phyloP scores from a whole-genome alignment of 2,329 filamentous ascomycete genomes.

The Aspergillus melleus region DNA sequence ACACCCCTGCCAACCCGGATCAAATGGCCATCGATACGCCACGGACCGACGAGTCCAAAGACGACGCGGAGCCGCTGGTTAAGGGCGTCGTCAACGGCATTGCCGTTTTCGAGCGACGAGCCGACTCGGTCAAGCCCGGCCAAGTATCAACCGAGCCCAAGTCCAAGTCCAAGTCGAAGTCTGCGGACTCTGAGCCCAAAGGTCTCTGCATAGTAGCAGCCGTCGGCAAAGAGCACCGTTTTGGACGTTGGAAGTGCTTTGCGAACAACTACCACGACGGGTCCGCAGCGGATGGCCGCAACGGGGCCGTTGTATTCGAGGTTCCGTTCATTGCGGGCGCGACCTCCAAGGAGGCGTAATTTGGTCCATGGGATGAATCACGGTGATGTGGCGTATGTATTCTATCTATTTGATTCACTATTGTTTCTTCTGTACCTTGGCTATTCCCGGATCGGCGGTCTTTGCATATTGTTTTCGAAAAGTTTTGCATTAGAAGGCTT shows the following conservation, averaged over 20 bases:
- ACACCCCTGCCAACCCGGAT: conserved; percentile 29
- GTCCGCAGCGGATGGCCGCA: conserved; percentile 57
- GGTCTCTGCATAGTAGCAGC: conserved; percentile 84
- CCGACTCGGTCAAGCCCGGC: conserved; percentile 27
- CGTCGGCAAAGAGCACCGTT: conserved; percentile 79
- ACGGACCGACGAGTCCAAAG: conserved; percentile 16
- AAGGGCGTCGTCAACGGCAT: conserved; percentile 87
- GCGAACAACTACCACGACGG: conserved; percentile 39
- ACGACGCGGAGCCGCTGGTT: conserved; percentile 45
- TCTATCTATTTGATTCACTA: conserved; percentile 2
- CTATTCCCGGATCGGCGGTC: conserved; percentile 11
- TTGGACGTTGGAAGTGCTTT: conserved; percentile 74
- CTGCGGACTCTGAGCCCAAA: conserved; percentile 44
- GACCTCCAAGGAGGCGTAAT: conserved; percentile 6
- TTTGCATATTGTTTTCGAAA: conserved; percentile 11
- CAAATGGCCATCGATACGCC: conserved; percentile 22
- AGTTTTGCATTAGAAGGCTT: conserved; percentile 9
- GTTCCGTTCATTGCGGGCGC: conserved; percentile 53
- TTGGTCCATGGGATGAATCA: neutral
- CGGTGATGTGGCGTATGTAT: conserved; percentile 11
- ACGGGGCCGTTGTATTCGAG: conserved; percentile 86
- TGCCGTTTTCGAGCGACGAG: conserved; percentile 77
- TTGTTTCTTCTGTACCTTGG: neutral
- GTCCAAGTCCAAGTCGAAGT: conserved; percentile 18
- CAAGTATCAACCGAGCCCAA: conserved; percentile 23